Base-by-base conservation (phyloP, 2,329 filamentous ascomycete species). In the Fusarium secorum region DNA sequence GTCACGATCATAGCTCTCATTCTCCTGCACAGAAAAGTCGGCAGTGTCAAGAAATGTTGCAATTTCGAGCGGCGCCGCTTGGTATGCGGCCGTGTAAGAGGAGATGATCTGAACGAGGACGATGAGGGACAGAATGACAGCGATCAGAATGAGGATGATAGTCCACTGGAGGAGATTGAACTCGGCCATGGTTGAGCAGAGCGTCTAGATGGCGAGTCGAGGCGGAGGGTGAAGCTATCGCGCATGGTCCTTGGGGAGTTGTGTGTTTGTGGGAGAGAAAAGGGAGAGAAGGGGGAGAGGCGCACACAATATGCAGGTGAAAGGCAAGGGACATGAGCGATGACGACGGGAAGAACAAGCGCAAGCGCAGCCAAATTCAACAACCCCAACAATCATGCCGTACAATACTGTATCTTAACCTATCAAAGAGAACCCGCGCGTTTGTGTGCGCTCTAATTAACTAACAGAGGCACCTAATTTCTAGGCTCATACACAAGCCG, bases 1-100 rank as follows among this genome's bases (percentile, higher is more conserved):
- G 74, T 91, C 88, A 72, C 84, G 82, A 77, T 90, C 87, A 76
- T 90, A 90, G 74, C 84, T 87, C 78, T 90, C 89, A 74, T 90
- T 90, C 77, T 91, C 89, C 72, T 86, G 82, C 52, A 89, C 83
- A 41, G 88, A 92, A 74, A 85, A 88, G 77, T 90, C 88, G 74
- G 89, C 84, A 20, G 86, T 84, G 75, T 90, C 88, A 74, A 90
- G 78, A 73, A 90, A 88, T 62, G 84, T 84, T 64, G 80, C 79
- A 60, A 90, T 83, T 78, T 91, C 88, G 68, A 81, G 82, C 32
- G 89, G 88, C 32, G 89, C 89, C 38, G 83, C 84, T 45, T 85
- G 75, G 79, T 89, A 91, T 22, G 88, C 89, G 64, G 83, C 78
- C 55, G 84, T 83, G 77, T 89, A 89, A 55, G 83, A 83, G 70